Base-by-base conservation (phyloP, 2,329 filamentous ascomycete species). In the Calonectria hawksworthii region DNA sequence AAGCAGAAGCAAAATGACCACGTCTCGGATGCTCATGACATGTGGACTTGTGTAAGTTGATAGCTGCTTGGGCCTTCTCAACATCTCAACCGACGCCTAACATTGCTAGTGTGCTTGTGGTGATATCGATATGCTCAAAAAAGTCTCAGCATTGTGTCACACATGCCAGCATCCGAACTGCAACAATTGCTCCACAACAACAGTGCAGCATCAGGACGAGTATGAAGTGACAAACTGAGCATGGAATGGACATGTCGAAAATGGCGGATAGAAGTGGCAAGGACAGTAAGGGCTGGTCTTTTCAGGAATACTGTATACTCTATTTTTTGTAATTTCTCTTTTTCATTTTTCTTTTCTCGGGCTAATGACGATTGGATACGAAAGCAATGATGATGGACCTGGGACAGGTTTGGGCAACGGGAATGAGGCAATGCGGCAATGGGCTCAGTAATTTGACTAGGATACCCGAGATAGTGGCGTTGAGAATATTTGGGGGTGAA, bases 41-140 rank as follows among this genome's bases (percentile, higher is more conserved):
- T 82, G 74, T 85, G 83, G 83, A 69, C 2, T 52, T 85, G 83
- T 41, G 83, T 85, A 78, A 83, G 83, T 81, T 2, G 1, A 72
- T 23, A 2, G 2, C 9, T 9, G 28, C 34, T 51, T n/a, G 8
- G 14, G 13, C 26, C 34, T 16, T 7, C 23, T 52, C 13, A 32
- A 41, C 8, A n/a, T 26, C 16, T 21, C 28, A 14, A 30, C 69
- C 80, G 44, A 80, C 71, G 36, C 11, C 23, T 13, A n/a, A 54
- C 14, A 13, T 7, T 36, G 64, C 63, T 11, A 83, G 82, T 81
- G 77, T 61, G 28, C 56, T 8, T 83, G 82, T 26, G 32, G 1
- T 0, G 41, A 21, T 21, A n/a, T 63, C 11, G 70, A 71, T 7
- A 74, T 72, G 23, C 76, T 74, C 54, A 16, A 72, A 11, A 78